These are phyloP conservation scores for Didymosphaeria variabile DNA, from an alignment of 2,329 filamentous ascomycete genomes.

Conservation along the genomic window DNA sequence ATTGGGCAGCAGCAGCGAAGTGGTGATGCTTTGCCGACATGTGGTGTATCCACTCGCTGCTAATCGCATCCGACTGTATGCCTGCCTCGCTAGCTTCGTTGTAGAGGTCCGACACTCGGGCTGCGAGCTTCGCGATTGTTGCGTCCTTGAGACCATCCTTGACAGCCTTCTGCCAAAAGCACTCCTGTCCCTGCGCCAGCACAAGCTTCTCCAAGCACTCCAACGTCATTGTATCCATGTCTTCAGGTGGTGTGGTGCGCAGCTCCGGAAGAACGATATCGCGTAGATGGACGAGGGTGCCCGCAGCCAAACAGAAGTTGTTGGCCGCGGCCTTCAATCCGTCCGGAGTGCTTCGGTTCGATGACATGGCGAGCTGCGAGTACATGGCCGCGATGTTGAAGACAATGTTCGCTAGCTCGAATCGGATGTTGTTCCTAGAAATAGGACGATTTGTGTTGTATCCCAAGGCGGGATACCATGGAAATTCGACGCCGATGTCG, in stretches of 20 bases:
- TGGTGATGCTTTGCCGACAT: constrained; percentile 97
- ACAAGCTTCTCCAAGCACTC: constrained; percentile 84
- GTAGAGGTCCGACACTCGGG: constrained; percentile 91
- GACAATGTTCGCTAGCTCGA: constrained; percentile 90
- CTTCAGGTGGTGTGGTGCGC: constrained; percentile 84
- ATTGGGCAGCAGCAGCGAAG: constrained; percentile 95
- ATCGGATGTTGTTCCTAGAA: constrained; percentile 72
- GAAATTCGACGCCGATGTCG: constrained; percentile 94
- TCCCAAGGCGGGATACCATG: constrained; percentile 93
- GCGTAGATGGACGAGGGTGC: constrained; percentile 81
- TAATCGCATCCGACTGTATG: constrained; percentile 87
- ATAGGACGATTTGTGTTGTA: constrained; percentile 82
- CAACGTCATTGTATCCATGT: constrained; percentile 91
- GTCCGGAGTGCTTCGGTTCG: constrained; percentile 79
- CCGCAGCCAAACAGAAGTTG: constrained; percentile 88
- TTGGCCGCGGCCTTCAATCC: constrained; percentile 88
- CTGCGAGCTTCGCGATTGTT: constrained; percentile 89
- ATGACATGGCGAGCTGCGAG: constrained; percentile 85
- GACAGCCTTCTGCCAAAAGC: constrained; percentile 97
- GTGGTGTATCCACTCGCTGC: constrained; percentile 96
- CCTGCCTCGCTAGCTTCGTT: constrained; percentile 83
- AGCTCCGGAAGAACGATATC: constrained; percentile 81
- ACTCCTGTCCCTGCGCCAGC: constrained; percentile 94
- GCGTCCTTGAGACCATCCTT: constrained; percentile 93
- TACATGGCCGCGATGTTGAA: constrained; percentile 95